Conservation (phyloP, 371 early-diverging fungal species). For the Entomophthora muscae region DNA sequence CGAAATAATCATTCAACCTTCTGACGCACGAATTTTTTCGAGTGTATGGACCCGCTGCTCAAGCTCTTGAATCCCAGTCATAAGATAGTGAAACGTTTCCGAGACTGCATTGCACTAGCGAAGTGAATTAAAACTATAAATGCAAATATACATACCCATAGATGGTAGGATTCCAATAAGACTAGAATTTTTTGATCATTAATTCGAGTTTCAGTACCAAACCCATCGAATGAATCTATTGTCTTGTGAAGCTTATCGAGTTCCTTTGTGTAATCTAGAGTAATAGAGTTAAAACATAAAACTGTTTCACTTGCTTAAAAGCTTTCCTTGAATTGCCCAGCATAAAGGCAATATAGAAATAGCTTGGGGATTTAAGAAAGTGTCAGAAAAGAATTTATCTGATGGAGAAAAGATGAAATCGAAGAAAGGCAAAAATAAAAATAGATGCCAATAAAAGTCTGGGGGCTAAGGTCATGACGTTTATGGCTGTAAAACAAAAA, state of each 20-base stretch:
- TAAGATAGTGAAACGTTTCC: not conserved
- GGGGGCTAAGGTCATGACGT: too few relatives aligned
- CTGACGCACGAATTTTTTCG: not conserved
- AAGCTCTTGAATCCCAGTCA: not conserved
- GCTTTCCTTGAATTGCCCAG: too few relatives aligned
- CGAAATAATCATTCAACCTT: not conserved
- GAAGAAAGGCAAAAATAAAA: too few relatives aligned
- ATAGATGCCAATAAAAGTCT: too few relatives aligned
- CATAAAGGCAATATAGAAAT: too few relatives aligned
- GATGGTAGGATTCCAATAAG: not conserved
- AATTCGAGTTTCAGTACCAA: not conserved
- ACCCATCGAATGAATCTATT: not conserved
- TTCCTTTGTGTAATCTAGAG: not conserved
- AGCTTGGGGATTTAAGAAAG: too few relatives aligned
- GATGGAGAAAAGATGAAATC: too few relatives aligned
- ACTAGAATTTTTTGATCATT: not conserved
- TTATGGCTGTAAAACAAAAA: too few relatives aligned
- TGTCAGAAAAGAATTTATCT: too few relatives aligned
- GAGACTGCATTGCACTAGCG: not conserved
- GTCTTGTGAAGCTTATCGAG: not conserved
- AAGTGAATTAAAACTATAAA: not conserved
- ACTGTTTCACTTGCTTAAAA: too few relatives aligned
- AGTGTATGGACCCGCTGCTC: not conserved
- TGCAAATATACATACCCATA: not conserved
- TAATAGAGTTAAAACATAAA: too few relatives aligned